A percentile compares a stretch with the other conserved stretches of the same genome.
Conservation (phyloP, 1,284 basidiomycete genomes). For the Coniophora puteana region DNA sequence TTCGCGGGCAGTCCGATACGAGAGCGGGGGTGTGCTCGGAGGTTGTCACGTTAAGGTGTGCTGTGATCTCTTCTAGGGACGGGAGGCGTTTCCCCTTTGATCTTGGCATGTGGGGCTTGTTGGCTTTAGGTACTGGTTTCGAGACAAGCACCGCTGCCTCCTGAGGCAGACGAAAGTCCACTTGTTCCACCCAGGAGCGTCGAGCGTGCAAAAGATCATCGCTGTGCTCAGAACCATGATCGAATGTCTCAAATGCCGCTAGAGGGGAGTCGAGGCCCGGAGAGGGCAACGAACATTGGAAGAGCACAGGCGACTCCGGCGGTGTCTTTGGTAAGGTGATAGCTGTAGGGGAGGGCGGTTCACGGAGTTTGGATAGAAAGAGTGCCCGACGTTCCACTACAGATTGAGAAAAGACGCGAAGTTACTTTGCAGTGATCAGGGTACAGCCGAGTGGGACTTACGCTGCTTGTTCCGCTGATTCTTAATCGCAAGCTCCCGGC, state of each 20-base stretch:
- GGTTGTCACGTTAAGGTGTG: slow-evolving; percentile 36
- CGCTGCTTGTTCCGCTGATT: slow-evolving; percentile 72
- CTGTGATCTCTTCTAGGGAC: slow-evolving; percentile 73
- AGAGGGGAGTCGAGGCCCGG: slow-evolving; percentile 63
- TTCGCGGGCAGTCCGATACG: no score
- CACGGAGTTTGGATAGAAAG: slow-evolving; percentile 69
- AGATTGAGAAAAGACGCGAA: slow-evolving; percentile 4
- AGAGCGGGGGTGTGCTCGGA: slow-evolving; percentile 5
- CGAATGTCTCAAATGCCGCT: slow-evolving; percentile 47
- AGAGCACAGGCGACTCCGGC: slow-evolving; percentile 65
- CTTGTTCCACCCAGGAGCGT: slow-evolving; percentile 60
- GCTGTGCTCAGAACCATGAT: slow-evolving; percentile 36
- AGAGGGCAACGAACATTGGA: slow-evolving; percentile 66
- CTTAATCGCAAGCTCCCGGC: slow-evolving; percentile 71
- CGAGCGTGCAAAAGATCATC: slow-evolving; percentile 23
- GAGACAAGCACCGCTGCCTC: no score
- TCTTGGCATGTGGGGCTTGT: no score
- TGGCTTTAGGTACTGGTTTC: slow-evolving; percentile 8
- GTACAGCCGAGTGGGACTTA: slow-evolving; percentile 31
- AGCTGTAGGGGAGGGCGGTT: slow-evolving; percentile 59
- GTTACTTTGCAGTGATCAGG: neutral
- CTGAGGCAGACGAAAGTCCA: slow-evolving; percentile 51
- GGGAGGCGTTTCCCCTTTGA: slow-evolving; percentile 39
- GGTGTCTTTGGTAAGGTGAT: slow-evolving; percentile 58
- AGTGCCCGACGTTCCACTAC: slow-evolving; percentile 69